These are phyloP conservation scores for Protomyces pachydermus DNA, from an alignment of 1,139 yeast genomes.

Conservation along the genomic window DNA sequence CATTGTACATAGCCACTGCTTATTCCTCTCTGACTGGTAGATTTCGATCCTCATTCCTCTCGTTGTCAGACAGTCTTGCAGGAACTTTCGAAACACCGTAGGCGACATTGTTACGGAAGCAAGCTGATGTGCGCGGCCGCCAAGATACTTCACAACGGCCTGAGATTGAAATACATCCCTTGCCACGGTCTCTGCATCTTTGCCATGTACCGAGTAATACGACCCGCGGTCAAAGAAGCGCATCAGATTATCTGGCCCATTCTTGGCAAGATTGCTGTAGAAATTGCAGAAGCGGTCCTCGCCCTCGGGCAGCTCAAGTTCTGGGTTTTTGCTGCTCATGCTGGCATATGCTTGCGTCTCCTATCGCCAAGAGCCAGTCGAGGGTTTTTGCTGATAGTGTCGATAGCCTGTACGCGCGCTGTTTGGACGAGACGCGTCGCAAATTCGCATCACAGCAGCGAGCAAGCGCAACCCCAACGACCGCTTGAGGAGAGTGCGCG, in stretches of 20 bases:
- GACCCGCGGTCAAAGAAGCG: conserved; percentile 68
- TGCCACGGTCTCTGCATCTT: conserved; percentile 77
- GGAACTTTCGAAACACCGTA: conserved; percentile 62
- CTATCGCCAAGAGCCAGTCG: neutral
- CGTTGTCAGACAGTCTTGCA: conserved; percentile 63
- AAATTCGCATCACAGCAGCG: too few species aligned
- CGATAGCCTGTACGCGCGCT: too few species aligned
- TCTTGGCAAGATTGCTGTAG: conserved; percentile 49
- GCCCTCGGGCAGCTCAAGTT: conserved; percentile 43
- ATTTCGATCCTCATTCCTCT: conserved; percentile 74
- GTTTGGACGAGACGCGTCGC: too few species aligned
- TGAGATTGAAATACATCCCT: conserved; percentile 76
- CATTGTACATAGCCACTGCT: conserved; percentile 53
- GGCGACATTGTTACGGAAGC: conserved; percentile 73
- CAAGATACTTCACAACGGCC: conserved; percentile 63
- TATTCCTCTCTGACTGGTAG: conserved; percentile 47
- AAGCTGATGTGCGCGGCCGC: conserved; percentile 45
- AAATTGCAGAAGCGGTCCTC: conserved; percentile 61
- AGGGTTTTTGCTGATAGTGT: too few species aligned
- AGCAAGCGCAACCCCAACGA: neutral
- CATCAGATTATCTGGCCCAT: conserved; percentile 47
- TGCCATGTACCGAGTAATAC: conserved; percentile 66
- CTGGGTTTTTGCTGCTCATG: neutral
- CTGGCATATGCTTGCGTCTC: neutral
- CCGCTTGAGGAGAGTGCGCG: neutral